Evolutionary conservation across 2,329 filamentous ascomycete genomes (phyloP).

Genomic region (Davidsoniella neocaledoniae): DNA sequence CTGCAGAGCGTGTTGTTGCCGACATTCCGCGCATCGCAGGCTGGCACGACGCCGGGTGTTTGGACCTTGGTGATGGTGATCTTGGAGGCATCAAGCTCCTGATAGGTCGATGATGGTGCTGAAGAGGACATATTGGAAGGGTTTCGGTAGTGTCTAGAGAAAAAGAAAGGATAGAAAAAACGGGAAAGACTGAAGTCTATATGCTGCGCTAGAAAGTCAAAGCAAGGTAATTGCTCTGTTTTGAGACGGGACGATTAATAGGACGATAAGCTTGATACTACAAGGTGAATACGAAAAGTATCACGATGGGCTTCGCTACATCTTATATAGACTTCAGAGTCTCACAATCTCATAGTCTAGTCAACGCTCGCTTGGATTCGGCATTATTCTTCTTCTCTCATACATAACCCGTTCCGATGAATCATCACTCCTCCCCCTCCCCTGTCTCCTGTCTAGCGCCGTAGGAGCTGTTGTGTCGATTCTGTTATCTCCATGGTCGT

Average conservation of each 20-base stretch:
- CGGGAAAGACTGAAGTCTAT: not conserved
- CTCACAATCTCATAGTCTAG: not conserved
- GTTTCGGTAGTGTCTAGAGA: slow-evolving; percentile 1
- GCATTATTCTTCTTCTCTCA: not conserved
- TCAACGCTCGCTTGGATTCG: not conserved
- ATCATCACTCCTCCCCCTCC: too few relatives aligned
- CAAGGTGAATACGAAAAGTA: not conserved
- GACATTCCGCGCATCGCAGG: slow-evolving; percentile 29
- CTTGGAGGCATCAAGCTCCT: slow-evolving; percentile 45
- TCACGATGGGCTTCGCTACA: not conserved
- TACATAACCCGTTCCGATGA: not conserved
- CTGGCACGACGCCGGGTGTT: slow-evolving; percentile 34
- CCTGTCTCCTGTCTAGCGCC: too few relatives aligned
- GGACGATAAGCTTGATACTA: not conserved
- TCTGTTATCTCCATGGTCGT: too few relatives aligned
- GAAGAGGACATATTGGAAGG: slow-evolving; percentile 16
- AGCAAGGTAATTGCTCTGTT: not conserved
- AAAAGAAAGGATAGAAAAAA: not conserved
- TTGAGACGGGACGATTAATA: not conserved
- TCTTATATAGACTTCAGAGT: not conserved
- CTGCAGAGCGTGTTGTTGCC: slow-evolving; percentile 44
- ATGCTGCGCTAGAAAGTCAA: not conserved
- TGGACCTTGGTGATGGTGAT: slow-evolving; percentile 37
- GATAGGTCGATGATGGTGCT: slow-evolving; percentile 30
- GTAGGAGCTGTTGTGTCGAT: too few relatives aligned